Base-by-base conservation (phyloP, 306 rosid species). In the Senna siamea region DNA sequence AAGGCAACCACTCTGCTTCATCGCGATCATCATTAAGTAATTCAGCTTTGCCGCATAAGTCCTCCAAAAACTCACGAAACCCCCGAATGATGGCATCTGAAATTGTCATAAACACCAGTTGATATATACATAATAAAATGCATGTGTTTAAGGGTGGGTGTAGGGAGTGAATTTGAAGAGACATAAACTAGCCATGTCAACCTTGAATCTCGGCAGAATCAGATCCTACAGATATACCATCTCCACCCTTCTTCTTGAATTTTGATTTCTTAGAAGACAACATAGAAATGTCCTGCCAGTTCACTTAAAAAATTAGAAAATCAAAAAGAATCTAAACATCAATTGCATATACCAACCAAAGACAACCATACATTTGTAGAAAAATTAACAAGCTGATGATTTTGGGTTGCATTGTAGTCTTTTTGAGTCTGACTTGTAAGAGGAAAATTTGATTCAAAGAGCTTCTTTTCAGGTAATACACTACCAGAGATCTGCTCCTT, bases 1-100 rank as follows among this genome's bases (percentile, higher is more conserved):
- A 54, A 8, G 95, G 76, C 78, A 88, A 60, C 99, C 95, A 94
- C 81, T 94, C 95, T 77, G 93, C 81, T 86, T 92, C 99, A 56
- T 94, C 99, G 73, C 86, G 87, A 72, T 94, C 96, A 64, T 92
- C 97, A 56, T 81, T 68, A 52, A 75, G 35, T 70, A 80, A 67
- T 88, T 92, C 97, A 80, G 93, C 88, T 86, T 92, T 85, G 73
- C 78, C 85, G 66, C 96, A 92, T 37, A 94, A 80, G 68, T 87
- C 89, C 83, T 88, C 99, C 78, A 90, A 79, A 76, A 87, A 83
- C 70, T 88, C 90, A 47, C 84, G 41, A 87, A 92, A 92, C 74
- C 79, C 76, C 78, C 83, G 78, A 66, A 95, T 77, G 46, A 64
- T 72, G 66, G 91, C 87, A 74, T 83, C 99, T 95, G 79, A 65